A percentile compares a stretch with the other conserved stretches of the same genome.
These are phyloP conservation scores for Cubamyces sp. DNA, from an alignment of 768 basidiomycete genomes.

Conservation along the genomic window DNA sequence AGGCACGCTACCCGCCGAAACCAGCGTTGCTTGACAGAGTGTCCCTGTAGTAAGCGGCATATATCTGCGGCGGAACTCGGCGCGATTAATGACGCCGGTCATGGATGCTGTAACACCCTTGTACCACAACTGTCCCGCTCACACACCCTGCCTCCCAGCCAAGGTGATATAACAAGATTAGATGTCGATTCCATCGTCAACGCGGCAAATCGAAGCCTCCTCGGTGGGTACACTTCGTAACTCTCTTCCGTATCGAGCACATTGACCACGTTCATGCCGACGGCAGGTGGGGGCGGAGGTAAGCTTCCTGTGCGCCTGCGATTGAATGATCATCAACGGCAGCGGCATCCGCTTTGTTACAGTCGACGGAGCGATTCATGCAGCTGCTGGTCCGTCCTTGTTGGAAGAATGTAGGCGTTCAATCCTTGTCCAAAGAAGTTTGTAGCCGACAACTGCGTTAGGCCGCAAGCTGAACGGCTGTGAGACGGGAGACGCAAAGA, in stretches of 20 bases:
- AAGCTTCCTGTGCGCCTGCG: slow-evolving; percentile 27
- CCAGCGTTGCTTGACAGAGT: slow-evolving; percentile 54
- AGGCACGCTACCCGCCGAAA: slow-evolving; percentile 42
- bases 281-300: slow-evolving; percentile 79
- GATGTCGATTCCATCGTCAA: slow-evolving; percentile 79
- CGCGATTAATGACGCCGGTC: slow-evolving; percentile 1
- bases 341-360: neutral
- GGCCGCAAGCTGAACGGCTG: slow-evolving; percentile 70
- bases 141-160: slow-evolving; percentile 44
- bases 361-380: slow-evolving; percentile 87
- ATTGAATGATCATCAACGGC: neutral
- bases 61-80: neutral
- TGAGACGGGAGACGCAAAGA: slow-evolving; percentile 74
- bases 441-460: slow-evolving; percentile 32
- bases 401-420: slow-evolving; percentile 65
- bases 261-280: slow-evolving; percentile 5
- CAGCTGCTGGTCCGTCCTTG: slow-evolving; percentile 68
- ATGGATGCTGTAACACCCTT: slow-evolving; percentile 7
- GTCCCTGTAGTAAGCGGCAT: slow-evolving; percentile 63
- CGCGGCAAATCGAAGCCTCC: slow-evolving; percentile 74
- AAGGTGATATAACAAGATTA: slow-evolving; percentile 78
- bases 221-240: slow-evolving; percentile 49
- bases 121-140: slow-evolving; percentile 9
- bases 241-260: slow-evolving; percentile 4
- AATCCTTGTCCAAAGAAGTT: neutral